Base-by-base conservation (phyloP, 495 filamentous ascomycete species). In the Penicillium chermesinum region DNA sequence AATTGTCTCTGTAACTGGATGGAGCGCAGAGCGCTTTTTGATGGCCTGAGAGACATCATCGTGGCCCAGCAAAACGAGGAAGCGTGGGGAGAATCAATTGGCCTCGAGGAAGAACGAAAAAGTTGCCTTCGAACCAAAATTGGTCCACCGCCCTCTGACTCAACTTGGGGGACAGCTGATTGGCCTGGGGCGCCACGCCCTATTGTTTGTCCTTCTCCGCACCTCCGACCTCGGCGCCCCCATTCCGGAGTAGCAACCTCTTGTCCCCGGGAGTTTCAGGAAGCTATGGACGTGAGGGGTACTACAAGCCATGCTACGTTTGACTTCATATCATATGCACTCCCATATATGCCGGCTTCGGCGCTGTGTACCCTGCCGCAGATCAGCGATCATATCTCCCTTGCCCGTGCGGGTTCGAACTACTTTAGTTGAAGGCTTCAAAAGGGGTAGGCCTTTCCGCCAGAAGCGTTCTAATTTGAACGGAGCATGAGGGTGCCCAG, bases 41-140 rank as follows among this genome's bases (percentile, higher is more conserved):
- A 74, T 56, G 69, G 68, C 69, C 71, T 70, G 62, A 74, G 45
- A 63, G 71, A 61, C 69, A 74, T 73, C 71, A 75, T 75, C 61
- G 46, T 59, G 52, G 63, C 62, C 62, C 54, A 49, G 37, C 42
- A 33, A 32, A 38, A 54, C 41, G 48, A 41, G 34, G 51, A 37
- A 51, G 53, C 45, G 50, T 49, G 44, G 46, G 40, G 54, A 57
- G 55, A 58, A 39, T 41, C 27, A 57, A 53, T 53, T 48, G 34
- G 53, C 49, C 42, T 49, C 58, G 50, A 53, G 58, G 53, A 44
- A 52, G 50, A 58, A 59, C 39, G 54, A 49, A 57, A 64, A 57
- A 53, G 58, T 43, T 39, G 48, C 49, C 44, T 50, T 54, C 5
- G 10, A 58, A 49, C 58, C 58, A 33, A 58, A 55, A 58, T 17